Conservation (phyloP, 805 yeast species). For the Candida taoyuanica region DNA sequence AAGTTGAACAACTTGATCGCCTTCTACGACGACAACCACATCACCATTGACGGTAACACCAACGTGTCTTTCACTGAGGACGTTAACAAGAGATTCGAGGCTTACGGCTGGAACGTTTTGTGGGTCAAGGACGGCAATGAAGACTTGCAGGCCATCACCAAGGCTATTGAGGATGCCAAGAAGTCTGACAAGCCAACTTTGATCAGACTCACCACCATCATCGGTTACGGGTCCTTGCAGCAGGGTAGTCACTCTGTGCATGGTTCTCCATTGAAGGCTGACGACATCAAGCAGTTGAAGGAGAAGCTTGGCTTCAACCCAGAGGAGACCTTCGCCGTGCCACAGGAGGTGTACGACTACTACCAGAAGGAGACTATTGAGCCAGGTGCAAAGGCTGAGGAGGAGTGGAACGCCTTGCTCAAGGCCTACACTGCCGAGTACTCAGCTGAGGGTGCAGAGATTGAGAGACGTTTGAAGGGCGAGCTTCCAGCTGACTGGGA, state of each 20-base stretch:
- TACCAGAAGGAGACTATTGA: slow-evolving; percentile 50
- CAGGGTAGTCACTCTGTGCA: slow-evolving; percentile 91
- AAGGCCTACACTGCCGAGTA: slow-evolving; percentile 58
- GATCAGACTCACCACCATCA: slow-evolving; percentile 83
- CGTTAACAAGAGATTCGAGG: slow-evolving; percentile 74
- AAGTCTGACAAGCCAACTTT: slow-evolving; percentile 82
- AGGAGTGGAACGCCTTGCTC: slow-evolving; percentile 68
- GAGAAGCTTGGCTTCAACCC: slow-evolving; percentile 85
- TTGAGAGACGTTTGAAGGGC: slow-evolving; percentile 70
- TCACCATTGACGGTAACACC: slow-evolving; percentile 94
- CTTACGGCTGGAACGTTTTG: slow-evolving; percentile 92
- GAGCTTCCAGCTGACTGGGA: slow-evolving; percentile 84
- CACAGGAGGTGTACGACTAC: slow-evolving; percentile 74
- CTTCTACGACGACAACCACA: slow-evolving; percentile 94
- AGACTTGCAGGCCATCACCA: slow-evolving; percentile 64
- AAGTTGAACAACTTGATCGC: slow-evolving; percentile 90
- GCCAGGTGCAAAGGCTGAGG: slow-evolving; percentile 64
- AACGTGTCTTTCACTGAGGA: slow-evolving; percentile 90
- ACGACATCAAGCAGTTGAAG: slow-evolving; percentile 86
- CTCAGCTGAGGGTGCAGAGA: slow-evolving; percentile 76
- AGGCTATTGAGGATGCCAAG: slow-evolving; percentile 81
- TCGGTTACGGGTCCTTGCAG: slow-evolving; percentile 86
- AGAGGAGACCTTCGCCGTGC: slow-evolving; percentile 69
- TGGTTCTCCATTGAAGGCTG: slow-evolving; percentile 93
- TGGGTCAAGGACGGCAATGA: slow-evolving; percentile 76